Evolutionary conservation across 129 eudicot genomes (phyloP), one percentile per base, ranked within the genome.

Genomic region (Escallonia herrerae): DNA sequence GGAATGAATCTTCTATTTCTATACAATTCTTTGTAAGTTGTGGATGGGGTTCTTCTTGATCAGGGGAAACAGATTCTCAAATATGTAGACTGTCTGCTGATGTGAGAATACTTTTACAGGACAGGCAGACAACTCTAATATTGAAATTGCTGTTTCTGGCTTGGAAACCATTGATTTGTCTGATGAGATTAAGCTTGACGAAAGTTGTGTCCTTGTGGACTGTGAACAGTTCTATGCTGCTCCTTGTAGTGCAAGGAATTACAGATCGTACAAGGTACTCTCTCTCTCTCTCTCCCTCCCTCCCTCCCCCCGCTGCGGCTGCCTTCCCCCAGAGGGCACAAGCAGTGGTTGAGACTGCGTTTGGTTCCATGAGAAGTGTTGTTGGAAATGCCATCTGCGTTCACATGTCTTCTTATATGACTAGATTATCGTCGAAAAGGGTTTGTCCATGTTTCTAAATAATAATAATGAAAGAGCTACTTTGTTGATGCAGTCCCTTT

Each of bases 181-280:
- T 10, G 65, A 75, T 59, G 64, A 67, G 56, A 71, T 8, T 13
- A 68, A 55, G 42, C 74, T 15, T 33, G 81, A 77, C 64, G 77
- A 66, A 56, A 71, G 74, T 62, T 66, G 76, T 58, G 65, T 58
- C 48, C 42, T 64, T 57, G 67, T 77, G 7, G 73, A 71, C 51
- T 7, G 63, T 51, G 65, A 58, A 52, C 63, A 46, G 15, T 39
- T 9, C 56, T 47, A 54, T 51, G 5, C 64, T 7, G 49, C 48
- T 46, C 15, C 81, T 40, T 61, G 43, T 47, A 44, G 72, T 44
- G 59, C 78, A 55, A 61, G 61, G 46, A 66, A 68, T 63, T 69
- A 67, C 77, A 86, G 81, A 50, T 79, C 82, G 39, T 86, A 79
- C 67, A 86, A 86, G 93, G 93, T 82, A 76, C 38, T 15, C 49